Conservation (phyloP, 345 rosid genomes). For the Xanthoceras sorbifolium region DNA sequence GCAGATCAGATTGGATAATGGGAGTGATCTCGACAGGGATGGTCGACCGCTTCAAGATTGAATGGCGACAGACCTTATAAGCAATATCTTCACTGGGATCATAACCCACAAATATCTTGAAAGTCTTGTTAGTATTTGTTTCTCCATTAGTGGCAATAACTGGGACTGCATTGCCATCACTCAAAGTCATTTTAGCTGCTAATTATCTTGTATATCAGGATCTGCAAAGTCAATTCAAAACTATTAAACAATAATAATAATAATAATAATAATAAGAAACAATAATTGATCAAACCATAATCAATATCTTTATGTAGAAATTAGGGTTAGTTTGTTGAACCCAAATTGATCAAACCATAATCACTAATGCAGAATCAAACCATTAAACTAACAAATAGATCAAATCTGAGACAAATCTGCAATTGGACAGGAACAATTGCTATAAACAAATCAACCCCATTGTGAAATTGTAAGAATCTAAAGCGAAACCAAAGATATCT, state of each 20-base stretch:
- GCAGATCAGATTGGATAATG: conserved; percentile 77
- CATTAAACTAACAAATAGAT: background rate
- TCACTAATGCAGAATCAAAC: background rate
- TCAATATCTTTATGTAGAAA: background rate
- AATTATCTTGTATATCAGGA: conserved; percentile 5
- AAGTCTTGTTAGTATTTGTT: conserved; percentile 31
- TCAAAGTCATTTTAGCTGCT: conserved; percentile 33
- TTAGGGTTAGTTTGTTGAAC: background rate
- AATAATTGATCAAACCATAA: background rate
- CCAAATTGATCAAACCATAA: background rate
- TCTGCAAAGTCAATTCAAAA: background rate
- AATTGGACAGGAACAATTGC: background rate
- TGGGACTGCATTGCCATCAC: conserved; percentile 30
- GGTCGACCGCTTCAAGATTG: conserved; percentile 70
- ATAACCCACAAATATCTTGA: conserved; percentile 90
- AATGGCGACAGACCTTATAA: conserved; percentile 76
- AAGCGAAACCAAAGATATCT: background rate
- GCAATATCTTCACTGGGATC: conserved; percentile 91
- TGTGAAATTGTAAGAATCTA: background rate
- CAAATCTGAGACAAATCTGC: background rate
- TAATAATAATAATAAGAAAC: background rate
- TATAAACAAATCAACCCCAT: too few species aligned
- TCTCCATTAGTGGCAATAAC: conserved; percentile 24
- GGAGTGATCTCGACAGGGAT: conserved; percentile 84
- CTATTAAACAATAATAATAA: too few species aligned